Evolutionary conservation across 2,329 filamentous ascomycete genomes (phyloP).

Genomic region (Trichoderma sp.): DNA sequence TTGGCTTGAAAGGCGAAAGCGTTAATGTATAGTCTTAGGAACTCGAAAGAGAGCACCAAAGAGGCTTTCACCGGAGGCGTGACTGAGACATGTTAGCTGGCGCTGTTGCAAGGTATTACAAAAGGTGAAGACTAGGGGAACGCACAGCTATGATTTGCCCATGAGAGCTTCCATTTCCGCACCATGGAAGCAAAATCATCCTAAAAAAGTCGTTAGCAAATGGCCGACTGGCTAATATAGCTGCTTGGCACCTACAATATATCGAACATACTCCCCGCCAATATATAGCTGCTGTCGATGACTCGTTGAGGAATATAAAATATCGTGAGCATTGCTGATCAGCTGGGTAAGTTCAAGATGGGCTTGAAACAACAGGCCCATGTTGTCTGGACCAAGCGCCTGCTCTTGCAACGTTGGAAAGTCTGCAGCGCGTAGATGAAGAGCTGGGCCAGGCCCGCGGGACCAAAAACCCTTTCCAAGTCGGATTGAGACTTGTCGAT

Average conservation of each 20-base stretch:
- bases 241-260: background rate
- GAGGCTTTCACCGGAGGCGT: background rate
- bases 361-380: conserved; percentile 9
- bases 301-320: background rate
- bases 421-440: conserved; percentile 4
- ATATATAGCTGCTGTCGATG: background rate
- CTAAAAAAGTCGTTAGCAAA: background rate
- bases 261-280: background rate
- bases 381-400: conserved; percentile 11
- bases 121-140: background rate
- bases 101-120: background rate
- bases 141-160: conserved; percentile 4
- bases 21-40: background rate
- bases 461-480: conserved; percentile 12
- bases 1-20: background rate
- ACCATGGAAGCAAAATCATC: conserved; percentile 16
- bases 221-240: background rate
- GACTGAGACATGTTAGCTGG: background rate
- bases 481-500: conserved; percentile 11
- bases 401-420: conserved; percentile 12
- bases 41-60: background rate
- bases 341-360: conserved; percentile 10
- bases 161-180: conserved; percentile 13
- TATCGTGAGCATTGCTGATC: background rate
- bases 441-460: background rate